phyloP scores from a whole-genome alignment of 495 filamentous ascomycete genomes.

The Apodospora peruviana region DNA sequence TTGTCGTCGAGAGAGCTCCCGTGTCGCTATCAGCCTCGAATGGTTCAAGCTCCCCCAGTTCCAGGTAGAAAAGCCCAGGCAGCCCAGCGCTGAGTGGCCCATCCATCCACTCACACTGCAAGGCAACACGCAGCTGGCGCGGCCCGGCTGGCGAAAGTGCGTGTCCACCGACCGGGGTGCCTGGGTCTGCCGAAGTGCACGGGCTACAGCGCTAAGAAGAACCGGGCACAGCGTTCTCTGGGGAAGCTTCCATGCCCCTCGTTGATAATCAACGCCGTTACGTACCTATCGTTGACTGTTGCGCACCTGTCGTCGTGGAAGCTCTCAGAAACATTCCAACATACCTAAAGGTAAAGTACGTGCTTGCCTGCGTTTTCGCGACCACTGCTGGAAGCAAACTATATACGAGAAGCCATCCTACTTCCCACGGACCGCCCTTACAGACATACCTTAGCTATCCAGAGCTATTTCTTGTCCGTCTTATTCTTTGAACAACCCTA shows the following conservation, averaged over 20 bases:
- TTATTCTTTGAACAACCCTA: no score
- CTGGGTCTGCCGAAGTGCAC: constrained; percentile 3
- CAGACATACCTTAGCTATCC: no score
- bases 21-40: background rate
- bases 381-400: no score
- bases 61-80: no score
- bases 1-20: no score
- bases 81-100: background rate
- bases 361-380: no score
- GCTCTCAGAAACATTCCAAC: constrained; percentile 8
- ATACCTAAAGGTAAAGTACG: background rate
- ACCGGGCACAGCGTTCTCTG: background rate
- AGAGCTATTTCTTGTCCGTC: no score
- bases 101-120: constrained; percentile 11
- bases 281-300: constrained; percentile 8
- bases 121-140: constrained; percentile 40
- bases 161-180: constrained; percentile 10
- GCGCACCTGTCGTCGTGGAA: constrained; percentile 14
- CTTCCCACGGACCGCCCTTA: no score
- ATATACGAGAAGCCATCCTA: no score
- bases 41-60: background rate
- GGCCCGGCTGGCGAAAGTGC: constrained; percentile 11
- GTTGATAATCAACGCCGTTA: background rate
- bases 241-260: constrained; percentile 2
- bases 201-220: constrained; percentile 12